Evolutionary conservation across 2,329 filamentous ascomycete genomes (phyloP).

Genomic region (Fusarium sp.): DNA sequence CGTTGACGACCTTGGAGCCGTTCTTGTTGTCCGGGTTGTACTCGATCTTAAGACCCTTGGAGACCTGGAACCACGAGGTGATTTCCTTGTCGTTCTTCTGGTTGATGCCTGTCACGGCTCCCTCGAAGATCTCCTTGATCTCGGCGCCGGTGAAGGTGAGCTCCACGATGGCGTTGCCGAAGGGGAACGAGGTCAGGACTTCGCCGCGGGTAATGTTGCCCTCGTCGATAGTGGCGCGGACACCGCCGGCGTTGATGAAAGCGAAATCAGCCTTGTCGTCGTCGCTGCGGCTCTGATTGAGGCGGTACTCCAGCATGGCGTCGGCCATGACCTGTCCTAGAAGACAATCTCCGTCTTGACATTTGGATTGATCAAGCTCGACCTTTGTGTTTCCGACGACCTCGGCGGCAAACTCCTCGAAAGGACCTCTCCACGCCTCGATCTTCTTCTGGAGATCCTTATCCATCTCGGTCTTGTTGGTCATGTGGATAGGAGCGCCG

Average conservation of each 20-base stretch:
- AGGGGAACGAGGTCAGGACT: constrained; percentile 74
- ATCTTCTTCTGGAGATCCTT: constrained; percentile 69
- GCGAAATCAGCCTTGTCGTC: constrained; percentile 64
- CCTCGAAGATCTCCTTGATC: constrained; percentile 70
- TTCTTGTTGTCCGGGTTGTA: constrained; percentile 66
- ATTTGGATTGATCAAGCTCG: constrained; percentile 70
- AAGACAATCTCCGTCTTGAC: constrained; percentile 69
- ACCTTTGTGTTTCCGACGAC: constrained; percentile 68
- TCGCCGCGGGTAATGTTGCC: constrained; percentile 74
- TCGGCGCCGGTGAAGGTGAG: constrained; percentile 65
- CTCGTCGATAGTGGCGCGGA: constrained; percentile 72
- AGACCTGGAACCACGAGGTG: constrained; percentile 72
- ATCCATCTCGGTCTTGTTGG: constrained; percentile 71
- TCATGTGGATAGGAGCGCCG: constrained; percentile 73
- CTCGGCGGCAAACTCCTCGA: constrained; percentile 70
- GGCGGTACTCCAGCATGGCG: constrained; percentile 72
- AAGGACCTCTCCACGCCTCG: constrained; percentile 69
- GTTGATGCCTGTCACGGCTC: constrained; percentile 67
- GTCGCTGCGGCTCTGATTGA: constrained; percentile 57
- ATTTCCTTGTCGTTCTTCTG: constrained; percentile 66
- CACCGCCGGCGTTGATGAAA: constrained; percentile 73
- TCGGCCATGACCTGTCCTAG: constrained; percentile 69
- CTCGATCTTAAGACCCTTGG: constrained; percentile 66
- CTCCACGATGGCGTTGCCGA: constrained; percentile 74
- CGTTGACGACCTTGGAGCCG: constrained; percentile 65